These are phyloP conservation scores for Paramecium octaurelia DNA, from an alignment of 73 alveolate species.

Conservation along the genomic window DNA sequence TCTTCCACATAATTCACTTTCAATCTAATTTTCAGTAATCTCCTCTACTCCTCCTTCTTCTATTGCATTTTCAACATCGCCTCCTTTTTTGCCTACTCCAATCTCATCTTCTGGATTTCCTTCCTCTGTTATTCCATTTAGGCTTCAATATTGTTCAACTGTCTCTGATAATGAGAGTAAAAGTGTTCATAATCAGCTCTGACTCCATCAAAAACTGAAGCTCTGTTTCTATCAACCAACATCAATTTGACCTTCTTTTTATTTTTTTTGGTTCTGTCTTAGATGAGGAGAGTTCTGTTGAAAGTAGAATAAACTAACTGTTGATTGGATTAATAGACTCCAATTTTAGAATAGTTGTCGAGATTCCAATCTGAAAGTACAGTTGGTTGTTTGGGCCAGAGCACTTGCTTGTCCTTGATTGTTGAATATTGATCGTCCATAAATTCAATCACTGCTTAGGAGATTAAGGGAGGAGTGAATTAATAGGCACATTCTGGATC, in stretches of 20 bases:
- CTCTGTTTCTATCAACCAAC: constrained; percentile 12
- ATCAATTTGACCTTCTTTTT: constrained; percentile 21
- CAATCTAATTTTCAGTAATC: neutral
- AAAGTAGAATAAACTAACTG: neutral
- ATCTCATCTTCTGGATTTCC: neutral
- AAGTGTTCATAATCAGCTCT: constrained; percentile 38
- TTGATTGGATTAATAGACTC: neutral
- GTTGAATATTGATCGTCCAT: constrained; percentile 7
- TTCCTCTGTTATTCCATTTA: neutral
- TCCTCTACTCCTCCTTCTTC: neutral
- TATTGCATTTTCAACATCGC: neutral
- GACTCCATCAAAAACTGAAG: constrained; percentile 44
- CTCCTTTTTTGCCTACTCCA: neutral
- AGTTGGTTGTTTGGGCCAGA: constrained; percentile 35
- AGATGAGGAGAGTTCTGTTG: neutral
- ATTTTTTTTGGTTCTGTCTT: constrained; percentile 29
- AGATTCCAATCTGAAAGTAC: neutral
- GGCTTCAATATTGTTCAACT: neutral
- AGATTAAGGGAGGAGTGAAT: neutral
- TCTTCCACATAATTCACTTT: neutral
- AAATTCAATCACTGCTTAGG: neutral
- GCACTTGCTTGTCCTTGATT: neutral
- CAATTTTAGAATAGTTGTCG: constrained; percentile 22
- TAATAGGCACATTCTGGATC: constrained; percentile 2
- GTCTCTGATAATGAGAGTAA: neutral